phyloP scores from a whole-genome alignment of 2,329 filamentous ascomycete genomes.

The Periconia sp. region DNA sequence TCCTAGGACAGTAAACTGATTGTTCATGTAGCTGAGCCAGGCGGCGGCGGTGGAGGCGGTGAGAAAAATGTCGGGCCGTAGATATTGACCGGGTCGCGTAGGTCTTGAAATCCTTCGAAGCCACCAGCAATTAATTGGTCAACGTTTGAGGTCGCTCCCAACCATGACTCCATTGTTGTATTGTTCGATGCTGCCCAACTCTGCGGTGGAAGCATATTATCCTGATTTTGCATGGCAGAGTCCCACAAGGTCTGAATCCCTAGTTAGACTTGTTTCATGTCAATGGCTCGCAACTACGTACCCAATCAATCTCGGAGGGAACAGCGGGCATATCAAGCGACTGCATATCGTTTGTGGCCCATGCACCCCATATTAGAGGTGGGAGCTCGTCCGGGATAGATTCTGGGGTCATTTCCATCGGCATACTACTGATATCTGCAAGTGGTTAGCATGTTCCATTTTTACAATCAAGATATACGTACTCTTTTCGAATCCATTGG shows the following conservation, averaged over 20 bases:
- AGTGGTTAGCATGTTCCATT: neutral
- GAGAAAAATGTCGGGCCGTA: conserved; percentile 8
- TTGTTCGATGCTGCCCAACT: conserved; percentile 15
- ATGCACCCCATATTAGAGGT: conserved; percentile 18
- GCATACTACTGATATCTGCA: conserved; percentile 7
- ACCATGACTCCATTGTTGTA: conserved; percentile 16
- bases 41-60: neutral
- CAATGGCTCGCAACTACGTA: conserved; percentile 2
- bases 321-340: conserved; percentile 17
- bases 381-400: conserved; percentile 12
- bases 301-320: conserved; percentile 26
- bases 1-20: too few relatives aligned
- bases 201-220: conserved; percentile 17
- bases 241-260: conserved; percentile 17
- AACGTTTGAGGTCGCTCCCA: conserved; percentile 11
- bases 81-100: conserved; percentile 4
- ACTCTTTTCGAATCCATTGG: conserved; percentile 9
- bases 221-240: conserved; percentile 20
- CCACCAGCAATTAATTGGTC: conserved; percentile 13
- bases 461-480: neutral
- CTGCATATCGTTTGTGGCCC: conserved; percentile 8
- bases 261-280: conserved; percentile 3
- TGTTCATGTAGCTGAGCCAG: neutral
- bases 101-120: conserved; percentile 6
- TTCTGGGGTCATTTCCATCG: conserved; percentile 17